Evolutionary conservation across 345 rosid genomes (phyloP).

Genomic region (Isatis tinctoria): DNA sequence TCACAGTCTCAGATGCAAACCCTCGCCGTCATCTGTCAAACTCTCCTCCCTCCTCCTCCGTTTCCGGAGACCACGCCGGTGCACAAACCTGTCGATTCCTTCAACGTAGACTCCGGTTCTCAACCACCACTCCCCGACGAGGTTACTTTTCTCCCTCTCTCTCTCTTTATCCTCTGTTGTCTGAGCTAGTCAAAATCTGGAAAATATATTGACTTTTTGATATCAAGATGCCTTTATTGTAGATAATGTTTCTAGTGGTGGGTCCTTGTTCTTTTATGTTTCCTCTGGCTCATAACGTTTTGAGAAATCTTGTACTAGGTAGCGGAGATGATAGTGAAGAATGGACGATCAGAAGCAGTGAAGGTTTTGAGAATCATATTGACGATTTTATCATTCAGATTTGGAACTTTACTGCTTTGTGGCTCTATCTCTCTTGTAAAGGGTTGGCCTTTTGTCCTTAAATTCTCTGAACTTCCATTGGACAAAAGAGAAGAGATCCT

Average conservation of each 20-base stretch:
- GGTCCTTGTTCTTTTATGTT: neutral
- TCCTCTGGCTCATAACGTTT: neutral
- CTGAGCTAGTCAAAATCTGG: neutral
- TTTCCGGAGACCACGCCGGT: neutral
- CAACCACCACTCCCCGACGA: constrained; percentile 58
- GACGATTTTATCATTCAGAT: constrained; percentile 52
- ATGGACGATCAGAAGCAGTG: constrained; percentile 38
- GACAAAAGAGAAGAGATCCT: constrained; percentile 57
- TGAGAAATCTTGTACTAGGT: constrained; percentile 11
- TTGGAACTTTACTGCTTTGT: constrained; percentile 67
- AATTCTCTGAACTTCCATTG: constrained; percentile 56
- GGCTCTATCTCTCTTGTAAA: constrained; percentile 53
- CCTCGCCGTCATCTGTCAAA: constrained; percentile 53
- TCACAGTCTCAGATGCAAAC: constrained; percentile 57
- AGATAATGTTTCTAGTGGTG: neutral
- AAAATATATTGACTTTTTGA: neutral
- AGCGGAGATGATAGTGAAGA: constrained; percentile 53
- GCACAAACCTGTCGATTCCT: constrained; percentile 27
- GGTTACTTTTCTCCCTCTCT: constrained; percentile 31
- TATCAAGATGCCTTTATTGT: neutral
- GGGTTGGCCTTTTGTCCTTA: constrained; percentile 66
- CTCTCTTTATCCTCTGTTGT: neutral
- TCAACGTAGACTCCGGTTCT: constrained; percentile 52
- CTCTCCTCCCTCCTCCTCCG: constrained; percentile 61
- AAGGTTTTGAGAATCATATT: constrained; percentile 37